A percentile compares a stretch with the other conserved stretches of the same genome.
Evolutionary conservation across 2,329 filamentous ascomycete genomes (phyloP).

Genomic region (Cordyceps tenuipes): DNA sequence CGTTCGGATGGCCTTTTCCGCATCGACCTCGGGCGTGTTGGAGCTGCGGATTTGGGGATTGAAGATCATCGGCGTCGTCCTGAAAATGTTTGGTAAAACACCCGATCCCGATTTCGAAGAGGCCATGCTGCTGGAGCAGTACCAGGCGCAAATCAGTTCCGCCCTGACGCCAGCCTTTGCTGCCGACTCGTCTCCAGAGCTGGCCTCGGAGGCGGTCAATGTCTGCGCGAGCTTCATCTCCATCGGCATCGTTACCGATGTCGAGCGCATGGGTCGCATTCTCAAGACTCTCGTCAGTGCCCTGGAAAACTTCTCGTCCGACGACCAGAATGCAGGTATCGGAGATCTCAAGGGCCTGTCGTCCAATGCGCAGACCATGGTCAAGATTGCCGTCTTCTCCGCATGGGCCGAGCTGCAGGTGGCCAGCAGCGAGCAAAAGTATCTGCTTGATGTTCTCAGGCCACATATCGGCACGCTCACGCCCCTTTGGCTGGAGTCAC

Average conservation of each 20-base stretch:
- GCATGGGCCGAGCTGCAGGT: constrained; percentile 97
- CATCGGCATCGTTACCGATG: constrained; percentile 92
- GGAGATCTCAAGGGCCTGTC: constrained; percentile 89
- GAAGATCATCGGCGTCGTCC: constrained; percentile 84
- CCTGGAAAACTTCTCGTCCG: constrained; percentile 82
- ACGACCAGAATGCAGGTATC: constrained; percentile 75
- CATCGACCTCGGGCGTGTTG: constrained; percentile 86
- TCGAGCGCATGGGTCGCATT: constrained; percentile 98
- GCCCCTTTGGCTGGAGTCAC: constrained; percentile 85
- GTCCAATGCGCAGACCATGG: constrained; percentile 95
- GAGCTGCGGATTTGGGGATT: constrained; percentile 85
- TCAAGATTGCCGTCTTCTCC: constrained; percentile 93
- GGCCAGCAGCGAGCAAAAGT: constrained; percentile 83
- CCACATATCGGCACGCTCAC: constrained; percentile 86
- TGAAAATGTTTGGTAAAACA: constrained; percentile 93
- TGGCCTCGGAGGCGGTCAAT: constrained; percentile 92
- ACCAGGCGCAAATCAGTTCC: constrained; percentile 96
- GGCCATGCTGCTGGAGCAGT: constrained; percentile 91
- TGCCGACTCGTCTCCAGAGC: constrained; percentile 86
- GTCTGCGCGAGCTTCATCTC: constrained; percentile 98
- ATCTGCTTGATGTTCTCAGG: constrained; percentile 78
- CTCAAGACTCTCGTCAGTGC: constrained; percentile 86
- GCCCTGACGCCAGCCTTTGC: constrained; percentile 94
- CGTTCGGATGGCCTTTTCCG: constrained; percentile 93
- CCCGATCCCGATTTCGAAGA: constrained; percentile 98